Base-by-base conservation (phyloP, 176 grass and related monocot genomes). In the Bothriochloa decipiens region DNA sequence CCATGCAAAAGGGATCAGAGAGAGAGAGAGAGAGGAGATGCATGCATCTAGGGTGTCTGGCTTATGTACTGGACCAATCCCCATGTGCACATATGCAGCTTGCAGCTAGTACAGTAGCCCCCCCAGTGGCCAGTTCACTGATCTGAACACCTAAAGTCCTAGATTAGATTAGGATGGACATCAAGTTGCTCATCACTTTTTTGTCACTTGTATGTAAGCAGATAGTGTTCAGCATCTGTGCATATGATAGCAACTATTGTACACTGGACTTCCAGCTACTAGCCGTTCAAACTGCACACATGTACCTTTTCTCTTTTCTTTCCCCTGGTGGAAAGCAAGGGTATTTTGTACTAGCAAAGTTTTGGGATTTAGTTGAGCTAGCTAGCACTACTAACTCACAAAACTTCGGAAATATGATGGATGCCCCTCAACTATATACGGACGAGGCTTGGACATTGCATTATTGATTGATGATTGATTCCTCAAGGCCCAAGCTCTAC, bases 281-380 rank as follows among this genome's bases (percentile, higher is more conserved):
- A 47, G n/a, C n/a, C 11, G n/a, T 12, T 73, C 23, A 73, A 28
- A 47, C 6, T 72, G 41, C 42, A 73, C 42, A 47, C 15, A 15
- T 58, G 11, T 27, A 63, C 60, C 3, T 63, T 73, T 49, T 49
- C 23, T 28, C 45, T 49, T 47, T 46, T 46, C 45, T 49, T 47
- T 46, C 27, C 25, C 8, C 39, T 18, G 0, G 3, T 49, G 25
- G 13, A 45, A 73, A 49, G 16, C 14, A 29, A 49, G 43, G 6
- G 1, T 18, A 18, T 74, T 32, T 65, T 74, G 6, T 4, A 55
- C 50, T 43, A 8, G 1, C 16, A 49, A 74, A 74, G n/a, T 49
- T 74, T 49, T 74, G 42, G 70, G 43, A 74, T 49, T 74, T 74
- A 74, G 25, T 74, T 49, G 25, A 49, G 46, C 11, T 13, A 74